These are phyloP conservation scores for Xanthoceras sorbifolium DNA, from an alignment of 345 rosid species.

Conservation along the genomic window DNA sequence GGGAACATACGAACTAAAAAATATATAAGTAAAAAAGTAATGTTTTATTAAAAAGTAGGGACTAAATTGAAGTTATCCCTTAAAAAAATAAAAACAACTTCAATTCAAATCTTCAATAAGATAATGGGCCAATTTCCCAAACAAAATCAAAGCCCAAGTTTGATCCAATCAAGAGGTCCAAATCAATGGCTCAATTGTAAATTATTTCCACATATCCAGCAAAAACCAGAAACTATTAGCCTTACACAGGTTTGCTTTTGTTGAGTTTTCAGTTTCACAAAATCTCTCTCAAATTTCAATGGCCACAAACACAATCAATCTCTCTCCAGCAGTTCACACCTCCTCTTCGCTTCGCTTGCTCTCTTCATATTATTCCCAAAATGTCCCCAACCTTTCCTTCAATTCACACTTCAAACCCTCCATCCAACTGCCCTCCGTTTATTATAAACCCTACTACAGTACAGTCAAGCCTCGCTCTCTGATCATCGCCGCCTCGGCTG, in stretches of 20 bases:
- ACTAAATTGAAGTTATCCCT: too few species aligned
- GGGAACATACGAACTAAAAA: too few species aligned
- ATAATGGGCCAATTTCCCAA: too few species aligned
- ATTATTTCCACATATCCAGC: neutral
- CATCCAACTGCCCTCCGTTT: constrained; percentile 37
- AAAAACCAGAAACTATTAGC: neutral
- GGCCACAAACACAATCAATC: constrained; percentile 52
- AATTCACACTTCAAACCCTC: constrained; percentile 45
- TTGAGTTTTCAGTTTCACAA: neutral
- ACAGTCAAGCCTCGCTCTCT: constrained; percentile 36
- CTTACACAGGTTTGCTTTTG: neutral
- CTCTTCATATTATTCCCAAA: constrained; percentile 30
- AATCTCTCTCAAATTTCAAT: constrained; percentile 18
- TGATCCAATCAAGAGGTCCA: neutral
- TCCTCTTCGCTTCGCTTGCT: constrained; percentile 41
- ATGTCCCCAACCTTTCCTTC: constrained; percentile 40
- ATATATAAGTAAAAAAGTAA: too few species aligned
- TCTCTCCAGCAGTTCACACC: constrained; percentile 35
- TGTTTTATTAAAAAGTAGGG: too few species aligned
- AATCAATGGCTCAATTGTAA: neutral
- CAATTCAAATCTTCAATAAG: too few species aligned
- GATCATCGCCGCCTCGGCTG: constrained; percentile 43
- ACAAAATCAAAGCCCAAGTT: neutral
- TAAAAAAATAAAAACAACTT: too few species aligned
- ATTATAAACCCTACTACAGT: constrained; percentile 32